Percentiles rank a stretch among this genome's conserved stretches.
phyloP scores from a whole-genome alignment of 176 grass and related monocot species.

The Urochloa ruziziensis region DNA sequence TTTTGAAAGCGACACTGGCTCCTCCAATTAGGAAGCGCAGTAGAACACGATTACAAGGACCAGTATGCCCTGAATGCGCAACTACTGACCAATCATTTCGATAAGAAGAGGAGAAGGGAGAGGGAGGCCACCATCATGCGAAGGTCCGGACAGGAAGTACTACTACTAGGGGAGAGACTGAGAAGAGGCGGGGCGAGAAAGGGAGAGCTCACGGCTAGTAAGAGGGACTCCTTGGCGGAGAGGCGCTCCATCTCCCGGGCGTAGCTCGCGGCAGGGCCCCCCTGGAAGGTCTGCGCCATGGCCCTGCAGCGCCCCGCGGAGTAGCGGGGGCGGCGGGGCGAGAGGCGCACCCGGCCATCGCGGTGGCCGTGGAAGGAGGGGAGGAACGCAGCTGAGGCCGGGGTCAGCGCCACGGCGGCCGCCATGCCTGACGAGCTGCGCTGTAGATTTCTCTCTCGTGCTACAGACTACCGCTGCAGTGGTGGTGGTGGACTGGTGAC shows the following conservation, averaged over 20 bases:
- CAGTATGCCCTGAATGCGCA: neutral
- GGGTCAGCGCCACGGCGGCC: conserved; percentile 24
- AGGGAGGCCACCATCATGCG: neutral
- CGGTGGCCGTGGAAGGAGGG: neutral
- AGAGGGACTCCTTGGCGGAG: conserved; percentile 93
- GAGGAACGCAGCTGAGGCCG: neutral
- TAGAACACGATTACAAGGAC: neutral
- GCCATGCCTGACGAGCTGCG: conserved; percentile 29
- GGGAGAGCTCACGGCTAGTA: conserved; percentile 63
- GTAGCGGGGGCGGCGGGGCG: conserved; percentile 22
- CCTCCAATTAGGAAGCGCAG: neutral
- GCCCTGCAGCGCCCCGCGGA: conserved; percentile 45
- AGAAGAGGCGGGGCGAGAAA: neutral
- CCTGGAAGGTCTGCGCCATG: conserved; percentile 68
- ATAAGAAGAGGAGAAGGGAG: neutral
- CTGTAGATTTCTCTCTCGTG: conserved; percentile 6
- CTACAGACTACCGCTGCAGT: neutral
- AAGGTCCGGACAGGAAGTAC: neutral
- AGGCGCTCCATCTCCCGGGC: conserved; percentile 97
- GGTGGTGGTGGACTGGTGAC: neutral
- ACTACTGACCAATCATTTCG: neutral
- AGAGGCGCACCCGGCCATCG: conserved; percentile 5
- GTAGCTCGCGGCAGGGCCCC: conserved; percentile 74
- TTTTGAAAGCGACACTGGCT: neutral
- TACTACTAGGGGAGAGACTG: neutral